Evolutionary conservation across 2,329 filamentous ascomycete species (phyloP).

Genomic region (Akanthomyces dipterigenus): DNA sequence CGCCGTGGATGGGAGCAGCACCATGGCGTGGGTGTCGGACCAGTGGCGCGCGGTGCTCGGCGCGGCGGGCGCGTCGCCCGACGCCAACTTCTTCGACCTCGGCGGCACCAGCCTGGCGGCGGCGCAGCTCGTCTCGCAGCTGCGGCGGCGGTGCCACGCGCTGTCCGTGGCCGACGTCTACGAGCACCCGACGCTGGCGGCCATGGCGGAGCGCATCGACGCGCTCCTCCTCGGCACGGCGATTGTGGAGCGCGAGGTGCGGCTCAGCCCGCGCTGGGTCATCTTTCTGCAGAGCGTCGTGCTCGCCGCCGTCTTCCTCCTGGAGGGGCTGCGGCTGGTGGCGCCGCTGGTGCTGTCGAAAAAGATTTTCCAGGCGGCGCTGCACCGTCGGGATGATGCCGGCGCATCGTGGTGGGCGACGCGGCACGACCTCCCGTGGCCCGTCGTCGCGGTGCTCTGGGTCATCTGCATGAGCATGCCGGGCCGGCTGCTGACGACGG

Average conservation of each 20-base stretch:
- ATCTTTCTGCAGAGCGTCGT: slow-evolving; percentile 15
- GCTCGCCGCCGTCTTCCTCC: slow-evolving; percentile 12
- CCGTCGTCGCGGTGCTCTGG: slow-evolving; percentile 13
- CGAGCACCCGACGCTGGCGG: slow-evolving; percentile 14
- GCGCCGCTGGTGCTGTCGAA: slow-evolving; percentile 9
- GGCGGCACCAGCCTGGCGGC: slow-evolving; percentile 19
- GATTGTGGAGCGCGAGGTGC: slow-evolving; percentile 13
- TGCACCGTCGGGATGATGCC: background rate
- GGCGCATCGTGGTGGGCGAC: slow-evolving; percentile 16
- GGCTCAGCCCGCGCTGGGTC: slow-evolving; percentile 16
- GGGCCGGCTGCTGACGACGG: slow-evolving; percentile 16
- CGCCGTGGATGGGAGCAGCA: background rate
- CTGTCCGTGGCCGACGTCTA: slow-evolving; percentile 19
- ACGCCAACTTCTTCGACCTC: slow-evolving; percentile 18
- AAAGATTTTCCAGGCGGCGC: slow-evolving; percentile 13
- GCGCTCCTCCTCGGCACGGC: slow-evolving; percentile 14
- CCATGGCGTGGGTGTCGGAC: slow-evolving; percentile 16
- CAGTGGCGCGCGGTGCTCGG: slow-evolving; percentile 18
- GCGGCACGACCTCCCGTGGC: slow-evolving; percentile 13
- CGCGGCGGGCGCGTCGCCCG: slow-evolving; percentile 6
- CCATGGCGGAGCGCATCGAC: slow-evolving; percentile 16
- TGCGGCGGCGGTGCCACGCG: slow-evolving; percentile 15
- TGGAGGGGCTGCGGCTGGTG: slow-evolving; percentile 13
- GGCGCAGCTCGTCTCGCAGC: slow-evolving; percentile 18
- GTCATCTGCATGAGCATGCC: slow-evolving; percentile 13